phyloP scores from a whole-genome alignment of 352 stramenopile species.

The Aphanomyces cochlioides region DNA sequence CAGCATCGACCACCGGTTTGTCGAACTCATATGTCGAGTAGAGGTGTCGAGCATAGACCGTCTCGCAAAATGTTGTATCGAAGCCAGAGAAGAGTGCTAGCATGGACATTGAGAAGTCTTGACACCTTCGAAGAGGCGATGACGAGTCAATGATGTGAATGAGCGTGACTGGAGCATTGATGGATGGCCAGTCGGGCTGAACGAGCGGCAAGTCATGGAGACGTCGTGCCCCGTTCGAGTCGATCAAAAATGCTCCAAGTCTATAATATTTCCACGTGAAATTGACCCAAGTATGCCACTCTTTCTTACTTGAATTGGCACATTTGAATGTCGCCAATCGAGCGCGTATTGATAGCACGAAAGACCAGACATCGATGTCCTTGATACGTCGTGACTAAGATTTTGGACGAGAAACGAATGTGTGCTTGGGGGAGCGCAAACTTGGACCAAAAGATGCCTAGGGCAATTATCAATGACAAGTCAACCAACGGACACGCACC shows the following conservation, averaged over 20 bases:
- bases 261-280: not conserved
- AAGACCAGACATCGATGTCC: conserved; percentile 77
- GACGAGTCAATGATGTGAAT: conserved; percentile 73
- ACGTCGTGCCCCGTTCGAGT: conserved; percentile 51
- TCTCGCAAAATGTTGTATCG: conserved; percentile 79
- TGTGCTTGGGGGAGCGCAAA: conserved; percentile 73
- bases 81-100: conserved; percentile 72
- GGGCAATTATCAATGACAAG: not conserved
- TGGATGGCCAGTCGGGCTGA: conserved; percentile 70
- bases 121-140: conserved; percentile 55
- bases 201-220: conserved; percentile 79
- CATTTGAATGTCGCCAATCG: conserved; percentile 74
- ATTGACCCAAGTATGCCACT: no score
- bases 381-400: conserved; percentile 66
- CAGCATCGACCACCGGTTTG: not conserved
- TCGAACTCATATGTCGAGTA: conserved; percentile 42
- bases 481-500: conserved; percentile 18
- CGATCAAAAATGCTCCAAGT: not conserved
- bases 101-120: conserved; percentile 36
- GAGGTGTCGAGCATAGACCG: conserved; percentile 82
- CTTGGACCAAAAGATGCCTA: conserved; percentile 76
- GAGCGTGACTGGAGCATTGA: conserved; percentile 72
- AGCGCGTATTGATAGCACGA: conserved; percentile 70
- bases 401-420: conserved; percentile 74
- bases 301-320: conserved; percentile 57